Conservation (phyloP, 2,329 filamentous ascomycete species). For the Hymenoscyphus albidus region DNA sequence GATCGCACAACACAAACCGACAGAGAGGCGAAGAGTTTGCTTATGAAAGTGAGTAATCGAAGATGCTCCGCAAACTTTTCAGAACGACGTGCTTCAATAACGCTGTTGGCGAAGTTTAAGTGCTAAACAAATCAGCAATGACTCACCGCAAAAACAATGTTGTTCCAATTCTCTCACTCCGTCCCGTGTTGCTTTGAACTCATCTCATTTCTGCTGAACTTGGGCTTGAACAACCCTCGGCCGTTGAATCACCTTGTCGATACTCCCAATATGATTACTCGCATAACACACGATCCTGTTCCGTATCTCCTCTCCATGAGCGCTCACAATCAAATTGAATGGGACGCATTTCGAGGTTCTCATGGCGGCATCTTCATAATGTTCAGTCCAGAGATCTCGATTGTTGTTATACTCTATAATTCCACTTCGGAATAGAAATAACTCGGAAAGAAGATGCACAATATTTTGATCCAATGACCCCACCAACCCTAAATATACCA, state of each 20-base stretch:
- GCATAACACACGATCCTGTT: neutral
- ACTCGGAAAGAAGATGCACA: neutral
- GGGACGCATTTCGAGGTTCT: neutral
- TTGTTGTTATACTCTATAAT: neutral
- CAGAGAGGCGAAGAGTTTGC: constrained; percentile 8
- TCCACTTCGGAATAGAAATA: neutral
- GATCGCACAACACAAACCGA: constrained; percentile 3
- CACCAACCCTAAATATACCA: neutral
- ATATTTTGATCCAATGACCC: constrained; percentile 5
- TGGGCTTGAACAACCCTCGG: neutral
- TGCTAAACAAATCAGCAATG: neutral
- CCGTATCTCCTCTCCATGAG: neutral
- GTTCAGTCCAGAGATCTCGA: neutral
- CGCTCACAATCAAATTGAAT: neutral
- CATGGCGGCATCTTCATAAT: constrained; percentile 4
- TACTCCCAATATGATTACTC: neutral
- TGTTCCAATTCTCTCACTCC: neutral
- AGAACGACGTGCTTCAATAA: constrained; percentile 6
- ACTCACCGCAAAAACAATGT: neutral
- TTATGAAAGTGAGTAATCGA: neutral
- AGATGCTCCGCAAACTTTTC: neutral
- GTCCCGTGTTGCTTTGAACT: constrained; percentile 3
- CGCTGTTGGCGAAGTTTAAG: constrained; percentile 2
- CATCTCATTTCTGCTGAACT: constrained; percentile 3
- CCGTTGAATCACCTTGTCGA: neutral